Evolutionary conservation across 768 basidiomycete genomes (phyloP), one percentile per base, ranked within the genome.

Genomic region (Phaeotremella fagi): DNA sequence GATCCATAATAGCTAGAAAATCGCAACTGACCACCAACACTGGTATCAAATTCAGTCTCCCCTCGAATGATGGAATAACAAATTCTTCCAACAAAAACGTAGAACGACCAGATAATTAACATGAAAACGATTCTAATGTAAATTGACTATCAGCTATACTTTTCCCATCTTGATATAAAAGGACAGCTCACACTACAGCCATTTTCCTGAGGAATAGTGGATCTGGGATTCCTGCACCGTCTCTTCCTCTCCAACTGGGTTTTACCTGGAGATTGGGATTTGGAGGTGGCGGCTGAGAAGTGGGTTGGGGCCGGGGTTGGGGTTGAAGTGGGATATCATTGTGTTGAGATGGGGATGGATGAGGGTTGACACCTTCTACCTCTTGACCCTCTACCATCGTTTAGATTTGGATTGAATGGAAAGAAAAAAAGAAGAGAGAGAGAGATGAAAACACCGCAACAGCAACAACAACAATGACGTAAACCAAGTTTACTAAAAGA

Each of bases 41-140:
- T 75, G 57, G 78, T 75, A 24, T 80, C 77, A 4, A 80, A 82
- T 3, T 80, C 73, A 2, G 59, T 56, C 48, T 75, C 73, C 43
- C 77, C 68, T 58, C 75, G 75, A n/a, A 91, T 80, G 81, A 87
- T 85, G 16, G 83, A 82, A 31, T 82, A 77, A 66, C 84, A 86
- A 5, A 90, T 78, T 49, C 83, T 75, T 0, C 79, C 86, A 23
- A 87, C 79, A 67, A 89, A 89, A 2, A 90, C 89, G 70, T 92
- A 94, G 23, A 66, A 67, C 2, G 83, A 68, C 73, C 89, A 90
- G 1, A 75, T 82, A 55, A 83, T 79, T 52, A 90, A 77, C 0
- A 77, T 84, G 20, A 81, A 15, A 0, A 83, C 80, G 2, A 90
- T 46, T 3, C 75, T 70, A 43, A 37, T 38, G 4, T 22, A 9